phyloP scores from a whole-genome alignment of 176 grass and related monocot species.

The Lolium multiflorum region DNA sequence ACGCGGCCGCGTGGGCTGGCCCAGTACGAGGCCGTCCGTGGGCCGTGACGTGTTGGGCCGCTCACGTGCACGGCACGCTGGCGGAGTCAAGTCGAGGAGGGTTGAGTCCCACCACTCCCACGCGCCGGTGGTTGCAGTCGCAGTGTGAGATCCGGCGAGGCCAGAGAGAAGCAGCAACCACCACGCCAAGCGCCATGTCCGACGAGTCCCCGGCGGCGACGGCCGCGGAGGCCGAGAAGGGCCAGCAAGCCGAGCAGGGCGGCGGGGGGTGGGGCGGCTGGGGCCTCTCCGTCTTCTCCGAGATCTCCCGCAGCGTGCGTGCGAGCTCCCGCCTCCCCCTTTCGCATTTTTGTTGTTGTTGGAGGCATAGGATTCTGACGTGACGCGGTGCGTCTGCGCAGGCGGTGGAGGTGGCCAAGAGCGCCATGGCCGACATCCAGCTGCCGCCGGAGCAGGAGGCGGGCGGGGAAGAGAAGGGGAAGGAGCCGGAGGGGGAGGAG shows the following conservation, averaged over 20 bases:
- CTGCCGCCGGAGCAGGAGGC: conserved; percentile 52
- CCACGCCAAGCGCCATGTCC: conserved; percentile 58
- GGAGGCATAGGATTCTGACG: conserved; percentile 39
- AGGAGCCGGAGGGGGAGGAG: conserved; percentile 16
- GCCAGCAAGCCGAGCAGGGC: conserved; percentile 27
- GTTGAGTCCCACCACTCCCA: not conserved
- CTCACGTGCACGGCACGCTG: conserved; percentile 36
- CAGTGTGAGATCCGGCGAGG: conserved; percentile 52
- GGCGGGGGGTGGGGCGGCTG: conserved; percentile 86
- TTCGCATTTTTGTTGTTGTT: not conserved
- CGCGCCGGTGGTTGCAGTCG: conserved; percentile 43
- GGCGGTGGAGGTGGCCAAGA: conserved; percentile 93
- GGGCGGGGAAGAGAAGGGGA: conserved; percentile 7
- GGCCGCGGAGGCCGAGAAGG: conserved; percentile 16
- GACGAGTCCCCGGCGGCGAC: conserved; percentile 41
- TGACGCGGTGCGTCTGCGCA: conserved; percentile 43
- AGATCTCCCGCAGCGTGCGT: conserved; percentile 89
- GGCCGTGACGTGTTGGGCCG: not conserved
- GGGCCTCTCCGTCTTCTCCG: conserved; percentile 91
- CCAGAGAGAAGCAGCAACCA: conserved; percentile 16
- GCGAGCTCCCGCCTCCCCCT: conserved; percentile 2
- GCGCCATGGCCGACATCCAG: conserved; percentile 72
- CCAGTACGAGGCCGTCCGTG: not conserved
- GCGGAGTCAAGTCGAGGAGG: conserved; percentile 2
- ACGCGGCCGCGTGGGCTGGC: not conserved